phyloP scores from a whole-genome alignment of 1,284 basidiomycete genomes.

The Pseudozyma pruni region DNA sequence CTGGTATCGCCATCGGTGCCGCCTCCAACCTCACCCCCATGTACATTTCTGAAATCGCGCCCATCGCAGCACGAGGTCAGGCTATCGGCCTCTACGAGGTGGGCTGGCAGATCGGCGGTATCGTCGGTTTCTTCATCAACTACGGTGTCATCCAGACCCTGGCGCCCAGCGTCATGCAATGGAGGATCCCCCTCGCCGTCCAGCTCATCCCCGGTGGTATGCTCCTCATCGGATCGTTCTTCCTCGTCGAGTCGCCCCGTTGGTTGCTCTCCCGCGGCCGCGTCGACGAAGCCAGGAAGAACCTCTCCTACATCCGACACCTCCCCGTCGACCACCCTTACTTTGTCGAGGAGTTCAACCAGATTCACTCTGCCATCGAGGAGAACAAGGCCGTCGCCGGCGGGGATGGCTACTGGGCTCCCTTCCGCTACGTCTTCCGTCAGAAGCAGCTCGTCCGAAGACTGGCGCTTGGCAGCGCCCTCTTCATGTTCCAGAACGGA shows the following conservation, averaged over 20 bases:
- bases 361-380: constrained; percentile 15
- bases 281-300: constrained; percentile 56
- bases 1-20: constrained; percentile 69
- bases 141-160: constrained; percentile 71
- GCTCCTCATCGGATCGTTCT: constrained; percentile 67
- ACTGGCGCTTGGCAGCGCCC: constrained; percentile 15
- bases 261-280: constrained; percentile 74
- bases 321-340: constrained; percentile 59
- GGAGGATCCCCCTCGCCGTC: constrained; percentile 72
- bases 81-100: constrained; percentile 73
- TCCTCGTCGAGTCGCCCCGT: constrained; percentile 74
- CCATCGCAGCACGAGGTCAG: constrained; percentile 71
- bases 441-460: constrained; percentile 17
- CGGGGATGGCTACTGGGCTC: constrained; percentile 36
- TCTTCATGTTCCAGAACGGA: constrained; percentile 29
- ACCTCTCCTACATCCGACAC: constrained; percentile 56
- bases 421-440: constrained; percentile 48
- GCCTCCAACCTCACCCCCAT: constrained; percentile 65
- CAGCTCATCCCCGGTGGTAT: constrained; percentile 72
- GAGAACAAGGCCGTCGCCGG: constrained; percentile 12
- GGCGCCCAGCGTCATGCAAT: constrained; percentile 68
- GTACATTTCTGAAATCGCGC: constrained; percentile 67
- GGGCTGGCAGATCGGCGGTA: constrained; percentile 68
- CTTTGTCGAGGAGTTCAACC: constrained; percentile 41
- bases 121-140: constrained; percentile 67